Conservation (phyloP, 768 basidiomycete species). For the Tylopilus balloui region DNA sequence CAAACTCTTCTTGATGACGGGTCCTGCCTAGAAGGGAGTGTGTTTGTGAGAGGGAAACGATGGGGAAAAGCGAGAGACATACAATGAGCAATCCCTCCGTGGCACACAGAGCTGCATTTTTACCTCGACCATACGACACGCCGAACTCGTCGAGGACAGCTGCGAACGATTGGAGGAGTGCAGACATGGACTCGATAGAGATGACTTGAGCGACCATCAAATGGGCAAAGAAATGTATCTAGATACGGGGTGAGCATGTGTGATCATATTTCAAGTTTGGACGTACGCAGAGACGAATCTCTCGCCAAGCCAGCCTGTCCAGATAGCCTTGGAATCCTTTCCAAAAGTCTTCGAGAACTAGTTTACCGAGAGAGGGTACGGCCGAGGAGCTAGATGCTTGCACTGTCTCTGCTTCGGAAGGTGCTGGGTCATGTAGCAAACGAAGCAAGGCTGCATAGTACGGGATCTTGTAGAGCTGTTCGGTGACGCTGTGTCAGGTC, state of each 20-base stretch:
- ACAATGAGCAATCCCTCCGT: constrained; percentile 79
- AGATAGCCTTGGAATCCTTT: constrained; percentile 86
- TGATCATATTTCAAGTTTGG: not conserved
- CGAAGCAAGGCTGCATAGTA: constrained; percentile 81
- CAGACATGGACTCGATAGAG: constrained; percentile 71
- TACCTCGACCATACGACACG: constrained; percentile 79
- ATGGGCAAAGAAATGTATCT: constrained; percentile 95
- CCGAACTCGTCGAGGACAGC: constrained; percentile 87
- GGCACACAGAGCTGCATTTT: constrained; percentile 75
- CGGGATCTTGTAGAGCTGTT: constrained; percentile 92
- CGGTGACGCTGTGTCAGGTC: constrained; percentile 57
- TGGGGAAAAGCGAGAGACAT: constrained; percentile 14
- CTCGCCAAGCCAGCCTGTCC: constrained; percentile 88
- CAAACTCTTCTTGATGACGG: constrained; percentile 56
- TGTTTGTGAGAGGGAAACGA: not conserved
- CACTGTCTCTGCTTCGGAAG: constrained; percentile 31
- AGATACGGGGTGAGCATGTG: constrained; percentile 5
- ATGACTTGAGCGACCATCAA: constrained; percentile 73
- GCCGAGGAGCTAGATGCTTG: constrained; percentile 30
- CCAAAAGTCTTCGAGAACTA: constrained; percentile 84
- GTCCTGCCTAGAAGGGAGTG: constrained; percentile 53
- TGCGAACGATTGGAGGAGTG: constrained; percentile 78
- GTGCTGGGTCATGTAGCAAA: constrained; percentile 49
- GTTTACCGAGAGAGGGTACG: constrained; percentile 51
- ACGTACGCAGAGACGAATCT: constrained; percentile 81